Base-by-base conservation (phyloP, 1,284 basidiomycete species). In the Agroathelia rolfsii region DNA sequence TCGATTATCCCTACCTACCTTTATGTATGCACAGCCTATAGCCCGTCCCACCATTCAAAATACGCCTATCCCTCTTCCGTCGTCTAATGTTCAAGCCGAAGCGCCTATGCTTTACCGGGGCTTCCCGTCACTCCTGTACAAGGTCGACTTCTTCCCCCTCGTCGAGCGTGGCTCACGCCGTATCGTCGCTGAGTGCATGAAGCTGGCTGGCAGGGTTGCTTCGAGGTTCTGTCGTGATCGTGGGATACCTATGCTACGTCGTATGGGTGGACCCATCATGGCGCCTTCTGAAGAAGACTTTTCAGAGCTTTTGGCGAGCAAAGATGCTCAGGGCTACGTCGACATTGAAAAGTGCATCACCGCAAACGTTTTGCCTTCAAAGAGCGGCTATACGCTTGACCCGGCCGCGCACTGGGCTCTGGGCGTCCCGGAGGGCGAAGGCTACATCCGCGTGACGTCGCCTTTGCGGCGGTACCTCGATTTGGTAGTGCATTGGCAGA, bases 401-500 rank as follows among this genome's bases (percentile, higher is more conserved):
- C 74, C 85, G 0, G 64, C 56, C 10, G 64, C 58, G 30, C 90
- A 97, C 50, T 82, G 69, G 61, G 55, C 62, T 3, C 59, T 96
- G 44, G 90, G 85, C 4, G 55, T 92, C 15, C 61, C 64, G 1
- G 64, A 66, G 1, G 71, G 73, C 32, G 77, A 82, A 41, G 81
- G 78, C 6, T 98, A 99, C 53, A 58, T 69, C 7, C 73, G 86
- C n/a, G 76, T 74, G 3, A 97, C 95, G 1, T 87, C 81, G 3
- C 95, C 95, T 0, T 60, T 99, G 30, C 70, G 95, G 26, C 72
- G 95, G 14, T 96, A 79, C 54, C 57, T 64, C 24, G 95, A 99
- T 57, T 57, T 97, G 44, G 51, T 95, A 4, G 61, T 65, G 6
- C 95, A 98, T 59, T 99, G 92, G 89, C 93, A 97, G 55, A 75